Base-by-base conservation (phyloP, 805 yeast genomes). In the Ogataea haglerorum region DNA sequence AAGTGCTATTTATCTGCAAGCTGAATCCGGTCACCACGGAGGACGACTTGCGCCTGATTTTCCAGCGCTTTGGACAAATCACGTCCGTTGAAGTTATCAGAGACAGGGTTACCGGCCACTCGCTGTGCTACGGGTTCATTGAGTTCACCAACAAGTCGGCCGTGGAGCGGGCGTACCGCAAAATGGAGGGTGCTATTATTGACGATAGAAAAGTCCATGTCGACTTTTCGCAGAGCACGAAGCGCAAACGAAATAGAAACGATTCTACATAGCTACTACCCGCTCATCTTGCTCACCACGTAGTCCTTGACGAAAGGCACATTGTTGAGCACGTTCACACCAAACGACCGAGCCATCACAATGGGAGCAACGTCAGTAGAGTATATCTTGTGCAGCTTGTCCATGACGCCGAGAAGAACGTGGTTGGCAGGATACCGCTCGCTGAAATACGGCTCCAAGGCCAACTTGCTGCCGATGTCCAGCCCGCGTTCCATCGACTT, bases 301-400 rank as follows among this genome's bases (percentile, higher is more conserved):
- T 80, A 55, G 47, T 81, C 79, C 64, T 91, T 91, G 36, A 88
- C 60, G 42, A 79, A 73, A 2, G 75, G 78, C 22, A 86, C 47
- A 33, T 68, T 69, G 60, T 91, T 84, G 30, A 89, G 70, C 1
- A 79, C 49, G 42, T 79, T 80, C 51, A 91, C 73, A 1, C 99
- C 99, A 18, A 81, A 51, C 1, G 91, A 76, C 53, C 98, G 72
- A 23, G 81, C 64, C 30, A 76, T 72, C 22, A 90, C 96, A 4
- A 91, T 51, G 1, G 96, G 95, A 32, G 71, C 69, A 44, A 71
- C 75, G 48, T 80, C 86, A 2, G 85, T 80, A 6, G 87, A 71
- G 57, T 90, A 91, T 18, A 93, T 64, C 64, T 91, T 93, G 64
- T 90, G 95, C 45, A 93, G 65, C 62, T 89, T 89, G 63, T 93